These are phyloP conservation scores for Sisymbrium altissimum DNA, from an alignment of 345 rosid genomes.

Conservation along the genomic window DNA sequence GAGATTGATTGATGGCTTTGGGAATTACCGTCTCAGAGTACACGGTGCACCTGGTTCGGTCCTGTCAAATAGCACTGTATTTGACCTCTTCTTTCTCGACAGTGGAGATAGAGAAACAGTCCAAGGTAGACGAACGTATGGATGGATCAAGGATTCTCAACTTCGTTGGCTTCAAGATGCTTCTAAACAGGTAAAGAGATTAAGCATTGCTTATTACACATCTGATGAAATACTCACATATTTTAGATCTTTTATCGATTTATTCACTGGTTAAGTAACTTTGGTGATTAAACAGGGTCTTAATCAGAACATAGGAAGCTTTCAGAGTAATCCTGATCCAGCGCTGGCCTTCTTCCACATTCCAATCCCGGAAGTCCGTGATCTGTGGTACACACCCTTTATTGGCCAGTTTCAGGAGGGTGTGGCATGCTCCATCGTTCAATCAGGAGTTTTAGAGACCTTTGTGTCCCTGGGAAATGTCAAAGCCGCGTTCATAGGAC, in stretches of 20 bases:
- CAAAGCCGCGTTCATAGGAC: slow-evolving; percentile 84
- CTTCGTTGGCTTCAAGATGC: slow-evolving; percentile 65
- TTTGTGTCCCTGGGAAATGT: slow-evolving; percentile 72
- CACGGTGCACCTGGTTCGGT: slow-evolving; percentile 78
- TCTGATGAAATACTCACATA: background rate
- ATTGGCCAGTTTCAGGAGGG: slow-evolving; percentile 72
- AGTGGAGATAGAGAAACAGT: slow-evolving; percentile 73
- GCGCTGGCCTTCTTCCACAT: slow-evolving; percentile 85
- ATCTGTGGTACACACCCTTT: slow-evolving; percentile 50
- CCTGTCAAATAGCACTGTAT: slow-evolving; percentile 63
- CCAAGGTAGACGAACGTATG: slow-evolving; percentile 68
- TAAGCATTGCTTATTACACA: background rate
- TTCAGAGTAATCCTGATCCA: slow-evolving; percentile 25
- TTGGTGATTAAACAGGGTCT: slow-evolving; percentile 46
- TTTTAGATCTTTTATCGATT: background rate
- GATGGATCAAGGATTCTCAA: slow-evolving; percentile 89
- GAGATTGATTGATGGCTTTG: slow-evolving; percentile 65
- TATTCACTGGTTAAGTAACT: slow-evolving; percentile 26
- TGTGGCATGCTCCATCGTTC: slow-evolving; percentile 68
- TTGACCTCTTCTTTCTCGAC: slow-evolving; percentile 84
- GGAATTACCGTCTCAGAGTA: slow-evolving; percentile 60
- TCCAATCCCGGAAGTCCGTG: slow-evolving; percentile 67
- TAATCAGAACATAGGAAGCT: slow-evolving; percentile 22
- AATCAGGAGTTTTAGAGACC: slow-evolving; percentile 61
- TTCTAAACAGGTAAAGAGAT: slow-evolving; percentile 30